Conservation (phyloP, 208 protist species). For the Trypanosoma platydactyli region DNA sequence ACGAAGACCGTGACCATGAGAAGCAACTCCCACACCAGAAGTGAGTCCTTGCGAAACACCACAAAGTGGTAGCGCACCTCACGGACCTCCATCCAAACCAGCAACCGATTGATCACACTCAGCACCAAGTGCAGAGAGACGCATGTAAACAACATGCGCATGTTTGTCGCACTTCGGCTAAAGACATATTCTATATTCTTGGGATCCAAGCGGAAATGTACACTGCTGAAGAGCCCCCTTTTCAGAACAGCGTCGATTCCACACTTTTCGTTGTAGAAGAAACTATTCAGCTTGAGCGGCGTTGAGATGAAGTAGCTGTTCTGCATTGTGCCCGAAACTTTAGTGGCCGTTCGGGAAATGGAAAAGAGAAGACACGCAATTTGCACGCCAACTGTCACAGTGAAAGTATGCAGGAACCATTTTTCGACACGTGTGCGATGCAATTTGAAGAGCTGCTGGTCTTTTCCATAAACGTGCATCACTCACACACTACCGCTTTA, state of each 20-base stretch:
- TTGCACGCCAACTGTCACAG: constrained; percentile 55
- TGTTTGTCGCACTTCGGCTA: constrained; percentile 56
- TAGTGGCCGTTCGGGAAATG: constrained; percentile 50
- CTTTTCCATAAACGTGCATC: constrained; percentile 86
- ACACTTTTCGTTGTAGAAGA: constrained; percentile 38
- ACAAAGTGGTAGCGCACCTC: constrained; percentile 86
- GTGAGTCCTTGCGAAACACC: constrained; percentile 78
- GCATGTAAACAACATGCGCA: constrained; percentile 68
- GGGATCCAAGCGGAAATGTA: constrained; percentile 40
- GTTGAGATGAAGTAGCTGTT: constrained; percentile 63
- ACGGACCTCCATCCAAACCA: constrained; percentile 68
- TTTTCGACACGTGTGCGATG: constrained; percentile 59
- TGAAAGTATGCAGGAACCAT: constrained; percentile 68
- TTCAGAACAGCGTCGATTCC: constrained; percentile 32
- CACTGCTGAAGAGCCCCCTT: constrained; percentile 57
- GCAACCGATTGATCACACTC: constrained; percentile 56
- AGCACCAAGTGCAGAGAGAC: constrained; percentile 45
- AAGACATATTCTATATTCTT: constrained; percentile 77
- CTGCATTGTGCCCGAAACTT: constrained; percentile 46
- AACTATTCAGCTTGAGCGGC: constrained; percentile 33
- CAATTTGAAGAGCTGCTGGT: constrained; percentile 79
- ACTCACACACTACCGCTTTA: too few species aligned
- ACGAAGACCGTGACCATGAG: constrained; percentile 61
- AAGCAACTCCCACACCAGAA: constrained; percentile 75
- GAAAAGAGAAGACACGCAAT: constrained; percentile 62